A percentile compares a stretch with the other conserved stretches of the same genome.
These are phyloP conservation scores for Venturia asperata DNA, from an alignment of 2,329 filamentous ascomycete species.

Conservation along the genomic window DNA sequence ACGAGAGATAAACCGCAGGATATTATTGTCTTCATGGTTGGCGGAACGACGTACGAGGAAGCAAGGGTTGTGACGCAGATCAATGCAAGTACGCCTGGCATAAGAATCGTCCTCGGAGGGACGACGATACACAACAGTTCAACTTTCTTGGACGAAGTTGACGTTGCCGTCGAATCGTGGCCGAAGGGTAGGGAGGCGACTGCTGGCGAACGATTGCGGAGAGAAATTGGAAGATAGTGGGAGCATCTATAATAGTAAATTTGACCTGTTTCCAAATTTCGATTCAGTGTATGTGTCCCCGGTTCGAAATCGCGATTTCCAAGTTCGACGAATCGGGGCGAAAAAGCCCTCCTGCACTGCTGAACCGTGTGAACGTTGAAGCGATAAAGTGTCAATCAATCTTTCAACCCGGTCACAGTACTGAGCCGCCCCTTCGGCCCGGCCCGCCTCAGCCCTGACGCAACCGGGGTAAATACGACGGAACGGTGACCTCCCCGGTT, in stretches of 20 bases:
- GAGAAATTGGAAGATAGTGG: constrained; percentile 47
- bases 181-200: constrained; percentile 59
- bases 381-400: not conserved
- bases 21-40: constrained; percentile 88
- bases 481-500: too few relatives aligned
- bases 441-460: too few relatives aligned
- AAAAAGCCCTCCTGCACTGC: not conserved
- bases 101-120: constrained; percentile 82
- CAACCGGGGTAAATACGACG: too few relatives aligned
- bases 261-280: not conserved
- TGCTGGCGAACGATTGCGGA: constrained; percentile 54
- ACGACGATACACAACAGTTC: constrained; percentile 82
- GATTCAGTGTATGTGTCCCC: too few relatives aligned
- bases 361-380: not conserved
- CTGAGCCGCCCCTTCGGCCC: not conserved
- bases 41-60: constrained; percentile 92
- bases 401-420: not conserved
- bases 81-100: constrained; percentile 81
- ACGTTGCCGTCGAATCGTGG: constrained; percentile 82
- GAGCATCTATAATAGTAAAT: not conserved
- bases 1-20: constrained; percentile 96
- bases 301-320: too few relatives aligned
- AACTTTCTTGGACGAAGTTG: constrained; percentile 84
- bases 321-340: too few relatives aligned
- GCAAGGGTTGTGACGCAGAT: constrained; percentile 93